Percentiles rank a stretch among this genome's conserved stretches.
phyloP scores from a whole-genome alignment of 192 early-diverging fungal species.

The Physocladia obscura region DNA sequence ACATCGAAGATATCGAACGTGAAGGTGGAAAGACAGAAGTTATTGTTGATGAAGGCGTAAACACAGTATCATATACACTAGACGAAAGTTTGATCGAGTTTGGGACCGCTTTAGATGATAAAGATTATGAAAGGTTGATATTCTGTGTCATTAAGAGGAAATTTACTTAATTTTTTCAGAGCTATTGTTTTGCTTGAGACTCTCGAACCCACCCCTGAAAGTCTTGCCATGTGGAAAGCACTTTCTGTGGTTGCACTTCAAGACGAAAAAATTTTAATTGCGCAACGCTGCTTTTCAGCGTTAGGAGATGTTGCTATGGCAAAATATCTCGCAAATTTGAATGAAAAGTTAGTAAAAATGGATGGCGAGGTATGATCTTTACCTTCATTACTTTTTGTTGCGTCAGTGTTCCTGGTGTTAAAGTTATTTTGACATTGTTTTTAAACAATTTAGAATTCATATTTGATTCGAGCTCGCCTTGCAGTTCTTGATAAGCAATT shows the following conservation, averaged over 20 bases:
- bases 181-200: conserved; percentile 64
- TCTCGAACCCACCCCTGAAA: conserved; percentile 61
- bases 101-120: conserved; percentile 63
- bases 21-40: conserved; percentile 61
- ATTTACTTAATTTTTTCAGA: conserved; percentile 24
- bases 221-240: conserved; percentile 68
- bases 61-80: conserved; percentile 66
- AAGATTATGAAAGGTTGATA: conserved; percentile 58
- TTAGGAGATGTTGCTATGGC: conserved; percentile 58
- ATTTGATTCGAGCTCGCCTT: conserved; percentile 49
- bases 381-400: background rate
- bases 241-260: conserved; percentile 53
- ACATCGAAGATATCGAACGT: conserved; percentile 66
- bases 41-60: conserved; percentile 67
- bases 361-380: conserved; percentile 27
- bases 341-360: conserved; percentile 30
- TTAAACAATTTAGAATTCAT: conserved; percentile 32
- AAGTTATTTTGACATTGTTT: no score
- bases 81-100: conserved; percentile 71
- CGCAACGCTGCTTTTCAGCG: conserved; percentile 63
- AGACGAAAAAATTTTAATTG: conserved; percentile 55
- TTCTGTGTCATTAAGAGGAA: background rate
- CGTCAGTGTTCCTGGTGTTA: background rate
- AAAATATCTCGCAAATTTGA: conserved; percentile 48
- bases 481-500: conserved; percentile 65